These are phyloP conservation scores for Withania somnifera DNA, from an alignment of 305 asterid genomes.

Conservation along the genomic window DNA sequence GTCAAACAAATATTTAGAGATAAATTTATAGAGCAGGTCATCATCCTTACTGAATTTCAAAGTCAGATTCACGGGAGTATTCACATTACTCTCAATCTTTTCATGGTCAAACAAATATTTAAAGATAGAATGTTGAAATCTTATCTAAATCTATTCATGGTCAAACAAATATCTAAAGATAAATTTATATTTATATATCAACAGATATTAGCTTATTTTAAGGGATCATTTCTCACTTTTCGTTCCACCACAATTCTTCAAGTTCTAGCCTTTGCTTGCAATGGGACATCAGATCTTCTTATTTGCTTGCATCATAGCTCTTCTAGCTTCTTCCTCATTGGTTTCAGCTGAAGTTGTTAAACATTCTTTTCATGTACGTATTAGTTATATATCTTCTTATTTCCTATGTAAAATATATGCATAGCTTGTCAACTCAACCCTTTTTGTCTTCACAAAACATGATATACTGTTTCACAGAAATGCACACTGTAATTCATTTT, in stretches of 20 bases:
- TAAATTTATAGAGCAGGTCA: no score
- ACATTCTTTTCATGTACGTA: conserved; percentile 2
- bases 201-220: background rate
- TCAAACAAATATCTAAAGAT: background rate
- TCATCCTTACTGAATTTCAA: no score
- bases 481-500: background rate
- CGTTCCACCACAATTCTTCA: background rate
- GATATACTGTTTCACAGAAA: background rate
- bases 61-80: no score
- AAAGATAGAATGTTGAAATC: background rate
- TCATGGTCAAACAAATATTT: background rate
- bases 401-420: background rate
- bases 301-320: background rate
- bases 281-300: background rate
- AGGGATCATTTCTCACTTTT: background rate
- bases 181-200: background rate
- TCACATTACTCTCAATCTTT: no score
- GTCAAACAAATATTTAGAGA: no score
- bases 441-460: background rate
- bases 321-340: background rate
- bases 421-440: background rate
- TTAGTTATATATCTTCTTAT: background rate
- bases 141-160: background rate
- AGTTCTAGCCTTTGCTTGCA: background rate
- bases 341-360: background rate